phyloP scores from a whole-genome alignment of 306 rosid species.

The Citrullus amarus region DNA sequence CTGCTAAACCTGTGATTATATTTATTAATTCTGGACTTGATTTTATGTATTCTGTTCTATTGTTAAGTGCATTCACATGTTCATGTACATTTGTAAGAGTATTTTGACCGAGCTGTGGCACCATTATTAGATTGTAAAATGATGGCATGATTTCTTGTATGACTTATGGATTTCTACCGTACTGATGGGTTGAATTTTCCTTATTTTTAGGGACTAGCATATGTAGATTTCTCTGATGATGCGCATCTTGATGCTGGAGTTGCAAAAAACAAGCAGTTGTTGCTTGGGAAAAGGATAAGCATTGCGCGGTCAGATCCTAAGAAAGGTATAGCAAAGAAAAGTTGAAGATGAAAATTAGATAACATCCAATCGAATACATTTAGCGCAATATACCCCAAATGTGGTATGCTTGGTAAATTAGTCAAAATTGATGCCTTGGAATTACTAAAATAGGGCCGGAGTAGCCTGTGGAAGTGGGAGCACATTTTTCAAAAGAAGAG shows the following conservation, averaged over 20 bases:
- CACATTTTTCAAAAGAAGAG: neutral
- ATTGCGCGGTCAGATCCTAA: slow-evolving; percentile 76
- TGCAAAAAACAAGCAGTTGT: slow-evolving; percentile 47
- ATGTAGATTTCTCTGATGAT: slow-evolving; percentile 72
- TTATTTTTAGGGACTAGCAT: slow-evolving; percentile 71
- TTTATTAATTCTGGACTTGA: neutral
- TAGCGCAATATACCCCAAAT: neutral
- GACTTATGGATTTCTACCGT: neutral
- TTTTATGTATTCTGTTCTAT: neutral
- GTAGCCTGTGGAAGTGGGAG: neutral
- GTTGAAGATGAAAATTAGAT: slow-evolving; percentile 17
- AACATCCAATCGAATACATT: neutral
- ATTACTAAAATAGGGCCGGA: neutral
- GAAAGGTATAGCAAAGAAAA: slow-evolving; percentile 36
- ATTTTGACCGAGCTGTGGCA: neutral
- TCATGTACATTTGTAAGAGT: neutral
- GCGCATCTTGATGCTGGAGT: slow-evolving; percentile 71
- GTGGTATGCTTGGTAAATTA: neutral
- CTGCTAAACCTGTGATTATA: neutral
- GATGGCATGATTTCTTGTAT: neutral
- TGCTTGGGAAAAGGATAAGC: slow-evolving; percentile 70
- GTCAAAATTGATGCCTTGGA: neutral
- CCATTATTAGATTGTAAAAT: neutral
- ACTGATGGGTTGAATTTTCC: neutral
- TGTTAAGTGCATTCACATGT: neutral